These are phyloP conservation scores for Alternaria triticimaculans DNA, from an alignment of 2,329 filamentous ascomycete species.

Conservation along the genomic window DNA sequence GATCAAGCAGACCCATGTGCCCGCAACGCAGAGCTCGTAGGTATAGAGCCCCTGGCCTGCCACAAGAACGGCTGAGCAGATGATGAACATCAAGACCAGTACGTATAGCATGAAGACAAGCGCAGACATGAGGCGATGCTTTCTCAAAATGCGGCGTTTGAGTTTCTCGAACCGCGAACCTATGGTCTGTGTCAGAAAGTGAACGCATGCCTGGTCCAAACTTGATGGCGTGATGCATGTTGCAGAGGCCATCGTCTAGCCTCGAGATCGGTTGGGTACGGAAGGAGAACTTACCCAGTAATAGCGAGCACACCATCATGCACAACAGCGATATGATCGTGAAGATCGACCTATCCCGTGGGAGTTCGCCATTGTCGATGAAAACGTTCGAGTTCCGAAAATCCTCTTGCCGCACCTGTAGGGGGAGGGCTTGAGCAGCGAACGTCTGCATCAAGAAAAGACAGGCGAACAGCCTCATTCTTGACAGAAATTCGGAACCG, in stretches of 20 bases:
- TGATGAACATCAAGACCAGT: slow-evolving; percentile 25
- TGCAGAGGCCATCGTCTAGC: background rate
- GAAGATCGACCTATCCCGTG: background rate
- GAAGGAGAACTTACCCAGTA: slow-evolving; percentile 1
- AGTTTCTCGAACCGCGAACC: slow-evolving; percentile 2
- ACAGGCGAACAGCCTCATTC: background rate
- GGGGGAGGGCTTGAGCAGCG: background rate
- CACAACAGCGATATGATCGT: slow-evolving; percentile 1
- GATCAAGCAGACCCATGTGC: slow-evolving; percentile 47
- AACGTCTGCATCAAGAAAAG: slow-evolving; percentile 1
- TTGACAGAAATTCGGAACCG: background rate
- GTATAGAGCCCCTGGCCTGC: slow-evolving; percentile 37
- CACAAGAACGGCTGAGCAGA: slow-evolving; percentile 31
- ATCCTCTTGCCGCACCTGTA: background rate
- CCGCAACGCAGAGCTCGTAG: slow-evolving; percentile 34
- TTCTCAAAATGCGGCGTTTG: background rate
- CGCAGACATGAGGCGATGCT: slow-evolving; percentile 22
- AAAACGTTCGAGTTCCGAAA: background rate
- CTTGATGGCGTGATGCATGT: background rate
- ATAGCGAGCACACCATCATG: slow-evolving; percentile 6
- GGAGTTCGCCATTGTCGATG: background rate
- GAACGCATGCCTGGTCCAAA: background rate
- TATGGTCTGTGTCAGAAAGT: background rate
- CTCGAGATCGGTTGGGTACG: background rate
- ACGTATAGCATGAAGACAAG: slow-evolving; percentile 25